These are phyloP conservation scores for Amanita pseudoporphyria DNA, from an alignment of 768 basidiomycete genomes.

Conservation along the genomic window DNA sequence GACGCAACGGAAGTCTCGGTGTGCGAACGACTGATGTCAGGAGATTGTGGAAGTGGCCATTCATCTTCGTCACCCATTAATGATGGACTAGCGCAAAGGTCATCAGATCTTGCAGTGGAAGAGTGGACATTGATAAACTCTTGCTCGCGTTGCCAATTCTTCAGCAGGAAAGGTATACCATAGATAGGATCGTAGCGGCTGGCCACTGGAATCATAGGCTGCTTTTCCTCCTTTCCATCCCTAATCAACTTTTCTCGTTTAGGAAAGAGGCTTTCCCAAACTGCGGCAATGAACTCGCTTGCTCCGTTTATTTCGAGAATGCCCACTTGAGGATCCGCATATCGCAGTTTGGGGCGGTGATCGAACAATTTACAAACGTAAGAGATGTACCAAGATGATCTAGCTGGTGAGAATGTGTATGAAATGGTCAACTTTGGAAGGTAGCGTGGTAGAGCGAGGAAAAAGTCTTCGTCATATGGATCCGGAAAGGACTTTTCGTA, in stretches of 20 bases:
- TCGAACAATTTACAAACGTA: background rate
- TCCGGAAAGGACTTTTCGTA: constrained; percentile 1
- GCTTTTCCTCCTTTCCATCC: background rate
- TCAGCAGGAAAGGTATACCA: background rate
- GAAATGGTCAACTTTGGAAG: background rate
- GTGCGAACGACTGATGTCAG: background rate
- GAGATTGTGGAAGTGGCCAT: background rate
- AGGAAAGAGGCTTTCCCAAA: constrained; percentile 8
- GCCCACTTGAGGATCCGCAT: background rate
- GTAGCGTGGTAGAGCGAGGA: constrained; percentile 1
- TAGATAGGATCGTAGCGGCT: background rate
- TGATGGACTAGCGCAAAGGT: background rate
- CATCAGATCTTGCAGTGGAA: background rate
- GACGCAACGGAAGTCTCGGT: background rate
- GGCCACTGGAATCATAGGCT: background rate
- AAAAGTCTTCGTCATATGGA: constrained; percentile 2
- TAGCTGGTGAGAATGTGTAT: background rate
- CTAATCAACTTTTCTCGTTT: background rate
- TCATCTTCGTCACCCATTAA: background rate
- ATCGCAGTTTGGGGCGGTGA: background rate
- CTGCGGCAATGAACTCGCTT: background rate
- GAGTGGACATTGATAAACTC: background rate
- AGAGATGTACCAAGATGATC: background rate
- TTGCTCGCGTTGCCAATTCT: background rate
- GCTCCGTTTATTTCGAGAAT: constrained; percentile 4